These are phyloP conservation scores for Guyanaporus albipodus DNA, from an alignment of 768 basidiomycete species.

Conservation along the genomic window DNA sequence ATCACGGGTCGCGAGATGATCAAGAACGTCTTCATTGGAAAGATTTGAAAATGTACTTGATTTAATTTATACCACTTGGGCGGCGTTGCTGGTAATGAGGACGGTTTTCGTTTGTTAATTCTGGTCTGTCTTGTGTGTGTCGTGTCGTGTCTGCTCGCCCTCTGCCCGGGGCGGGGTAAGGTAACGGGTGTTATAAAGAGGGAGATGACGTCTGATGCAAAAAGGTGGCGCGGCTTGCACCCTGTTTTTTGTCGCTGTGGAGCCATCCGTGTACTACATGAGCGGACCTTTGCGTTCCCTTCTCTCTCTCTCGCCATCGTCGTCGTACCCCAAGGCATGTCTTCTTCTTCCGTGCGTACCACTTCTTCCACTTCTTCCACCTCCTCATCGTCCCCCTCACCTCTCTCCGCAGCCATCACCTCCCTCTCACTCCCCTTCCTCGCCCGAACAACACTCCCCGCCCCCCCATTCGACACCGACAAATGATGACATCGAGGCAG, in stretches of 20 bases:
- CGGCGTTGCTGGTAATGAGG: too few species aligned
- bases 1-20: slow-evolving; percentile 84
- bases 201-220: slow-evolving; percentile 32
- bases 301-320: slow-evolving; percentile 3
- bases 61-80: background rate
- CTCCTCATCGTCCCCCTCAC: background rate
- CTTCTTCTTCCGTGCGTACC: slow-evolving; percentile 11
- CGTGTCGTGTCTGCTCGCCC: too few species aligned
- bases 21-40: slow-evolving; percentile 76
- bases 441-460: slow-evolving; percentile 6
- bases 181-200: slow-evolving; percentile 12
- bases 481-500: slow-evolving; percentile 86
- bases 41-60: slow-evolving; percentile 51
- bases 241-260: slow-evolving; percentile 36
- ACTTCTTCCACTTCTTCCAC: background rate
- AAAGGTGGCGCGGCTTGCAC: slow-evolving; percentile 31
- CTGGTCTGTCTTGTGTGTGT: too few species aligned
- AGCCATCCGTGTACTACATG: slow-evolving; percentile 32
- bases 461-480: slow-evolving; percentile 39
- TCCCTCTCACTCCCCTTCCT: background rate
- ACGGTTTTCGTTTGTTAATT: too few species aligned
- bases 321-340: slow-evolving; percentile 10
- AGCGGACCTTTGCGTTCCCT: slow-evolving; percentile 11
- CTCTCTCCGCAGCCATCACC: slow-evolving; percentile 12
- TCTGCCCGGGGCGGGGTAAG: slow-evolving; percentile 5